Conservation (phyloP, 2,329 filamentous ascomycete genomes). For the Metarhizium brunneum region DNA sequence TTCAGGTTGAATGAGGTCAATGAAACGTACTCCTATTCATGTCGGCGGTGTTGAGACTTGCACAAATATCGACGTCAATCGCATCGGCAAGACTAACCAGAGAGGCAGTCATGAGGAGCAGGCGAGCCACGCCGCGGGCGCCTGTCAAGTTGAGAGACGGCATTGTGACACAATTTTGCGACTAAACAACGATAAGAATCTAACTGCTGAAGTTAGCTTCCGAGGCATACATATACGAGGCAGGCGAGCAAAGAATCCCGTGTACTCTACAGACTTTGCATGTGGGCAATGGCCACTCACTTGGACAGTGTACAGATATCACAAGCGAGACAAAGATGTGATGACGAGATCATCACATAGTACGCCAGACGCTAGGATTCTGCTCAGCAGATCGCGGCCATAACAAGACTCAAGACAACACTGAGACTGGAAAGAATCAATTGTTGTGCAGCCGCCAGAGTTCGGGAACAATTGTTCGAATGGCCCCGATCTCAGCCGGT, state of each 20-base stretch:
- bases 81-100: constrained; percentile 16
- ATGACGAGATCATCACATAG: constrained; percentile 3
- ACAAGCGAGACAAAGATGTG: neutral
- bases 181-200: neutral
- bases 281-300: neutral
- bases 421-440: neutral
- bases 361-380: neutral
- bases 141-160: neutral
- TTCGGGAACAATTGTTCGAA: neutral
- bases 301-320: constrained; percentile 9
- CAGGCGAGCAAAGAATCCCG: neutral
- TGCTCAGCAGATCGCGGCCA: constrained; percentile 1
- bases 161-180: neutral
- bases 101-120: constrained; percentile 14
- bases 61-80: constrained; percentile 23
- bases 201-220: neutral
- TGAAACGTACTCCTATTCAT: constrained; percentile 21
- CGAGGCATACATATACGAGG: neutral
- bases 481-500: neutral
- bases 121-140: neutral
- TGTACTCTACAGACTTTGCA: neutral
- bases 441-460: neutral
- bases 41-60: constrained; percentile 26
- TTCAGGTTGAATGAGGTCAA: neutral
- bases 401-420: neutral